Base-by-base conservation (phyloP, 148 eudicot species). In the Chenopodium quinoa region DNA sequence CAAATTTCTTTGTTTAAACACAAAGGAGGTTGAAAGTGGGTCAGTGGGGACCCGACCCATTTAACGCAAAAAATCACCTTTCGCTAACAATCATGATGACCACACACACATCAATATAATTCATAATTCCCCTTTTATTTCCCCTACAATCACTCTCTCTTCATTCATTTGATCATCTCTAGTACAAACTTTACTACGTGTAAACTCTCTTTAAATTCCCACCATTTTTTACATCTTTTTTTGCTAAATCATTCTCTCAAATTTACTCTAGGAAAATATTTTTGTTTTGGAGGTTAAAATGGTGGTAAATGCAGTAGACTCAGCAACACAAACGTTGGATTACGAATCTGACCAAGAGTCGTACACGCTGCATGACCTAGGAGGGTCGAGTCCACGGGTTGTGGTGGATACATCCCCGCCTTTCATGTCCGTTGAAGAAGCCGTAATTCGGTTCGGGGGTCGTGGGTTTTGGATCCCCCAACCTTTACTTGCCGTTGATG, bases 381-480 rank as follows among this genome's bases (percentile, higher is more conserved):
- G 74, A 1, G 79, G 80, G 23, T 64, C 85, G 2, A 89, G 89
- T 62, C 91, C 93, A 0, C 81, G 97, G 37, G 92, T 77, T 1
- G 93, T 93, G 66, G 92, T 92, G 32, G 98, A 94, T 84, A 92
- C 97, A 0, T 90, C 98, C 1, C 88, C 84, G 17, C 97, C 98
- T 2, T 93, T 94, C 79, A 90, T 79, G 83, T 93, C 98, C 4
- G 98, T 94, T 10, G 90, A 92, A 79, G 98, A 95, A 84, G 98
- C 98, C 6, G 98, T 95, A 37, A 86, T 87, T 73, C 89, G 83
- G 79, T 95, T 93, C 63, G 97, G 94, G 12, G 96, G 98, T 58
- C 89, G 89, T 6, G 96, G 94, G 23, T 90, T 87, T 81, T 93
- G 96, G 96, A 86, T 85, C 27, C 96, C 96, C 46, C 90, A 78